Evolutionary conservation across 129 eudicot genomes (phyloP), one percentile per base, ranked within the genome.

Genomic region (Heracleum sosnowskyi): DNA sequence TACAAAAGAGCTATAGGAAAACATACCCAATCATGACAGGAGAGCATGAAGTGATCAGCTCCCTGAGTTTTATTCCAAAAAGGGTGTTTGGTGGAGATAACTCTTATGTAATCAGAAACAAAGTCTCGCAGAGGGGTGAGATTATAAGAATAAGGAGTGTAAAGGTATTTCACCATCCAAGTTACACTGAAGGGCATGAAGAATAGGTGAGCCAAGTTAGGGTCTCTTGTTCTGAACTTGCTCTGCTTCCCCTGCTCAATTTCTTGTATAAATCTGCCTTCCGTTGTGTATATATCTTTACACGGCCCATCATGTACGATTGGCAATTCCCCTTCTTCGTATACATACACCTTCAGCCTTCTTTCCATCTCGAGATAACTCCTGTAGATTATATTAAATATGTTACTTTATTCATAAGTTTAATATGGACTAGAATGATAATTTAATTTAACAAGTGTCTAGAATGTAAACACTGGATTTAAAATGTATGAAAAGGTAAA

Each of bases 101-200:
- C 86, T 47, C 86, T 81, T 62, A 94, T 88, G 82, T 94, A 94
- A 88, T 91, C 98, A 55, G 90, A 83, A 26, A 91, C 89, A 76
- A 91, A 89, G 39, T 85, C 76, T 71, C 53, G 62, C 57, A 91
- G 96, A 5, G 96, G 97, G 57, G 81, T 82, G 82, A 88, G 18
- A 79, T 94, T 81, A 80, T 86, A 86, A 22, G 90, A 15, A 47
- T 80, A 8, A 57, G 96, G 98, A 60, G 73, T 76, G 83, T 91
- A 89, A 4, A 94, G 82, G 77, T 82, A 94, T 85, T 80, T 89
- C 20, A 94, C 98, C 97, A 94, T 91, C 96, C 88, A 83, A 46
- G 92, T 77, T 9, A 94, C 98, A 75, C 98, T 94, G 82, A 91
- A 94, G 28, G 98, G 98, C 96, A 94, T 79, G 90, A 94, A 94